These are phyloP conservation scores for Eucalyptus sideroxylon DNA, from an alignment of 345 rosid species.

Conservation along the genomic window DNA sequence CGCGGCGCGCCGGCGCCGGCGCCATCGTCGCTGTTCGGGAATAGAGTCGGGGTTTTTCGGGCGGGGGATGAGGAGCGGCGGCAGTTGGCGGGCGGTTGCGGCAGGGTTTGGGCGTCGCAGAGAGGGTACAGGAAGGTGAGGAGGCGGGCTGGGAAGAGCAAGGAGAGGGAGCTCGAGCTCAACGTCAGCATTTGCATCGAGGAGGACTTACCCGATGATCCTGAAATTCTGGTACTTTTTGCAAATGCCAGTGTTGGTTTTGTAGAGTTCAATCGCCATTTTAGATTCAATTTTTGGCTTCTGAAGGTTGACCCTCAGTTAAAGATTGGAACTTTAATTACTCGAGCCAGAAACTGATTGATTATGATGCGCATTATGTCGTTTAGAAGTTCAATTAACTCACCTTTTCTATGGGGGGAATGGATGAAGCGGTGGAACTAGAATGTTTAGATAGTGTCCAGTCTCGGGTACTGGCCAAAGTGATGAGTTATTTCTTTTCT, in stretches of 20 bases:
- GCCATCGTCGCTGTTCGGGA: neutral
- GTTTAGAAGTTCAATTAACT: neutral
- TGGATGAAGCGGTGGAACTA: neutral
- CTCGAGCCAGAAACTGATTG: neutral
- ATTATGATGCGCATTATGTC: neutral
- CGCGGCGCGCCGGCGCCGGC: neutral
- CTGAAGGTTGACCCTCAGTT: neutral
- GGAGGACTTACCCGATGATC: slow-evolving; percentile 75
- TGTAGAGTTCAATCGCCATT: neutral
- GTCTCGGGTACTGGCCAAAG: neutral
- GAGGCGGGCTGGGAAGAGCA: slow-evolving; percentile 29
- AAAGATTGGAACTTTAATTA: neutral
- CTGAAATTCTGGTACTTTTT: slow-evolving; percentile 58
- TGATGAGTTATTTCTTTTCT: neutral
- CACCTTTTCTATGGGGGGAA: neutral
- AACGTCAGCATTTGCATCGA: slow-evolving; percentile 74
- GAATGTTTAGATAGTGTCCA: neutral
- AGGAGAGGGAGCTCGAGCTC: slow-evolving; percentile 58
- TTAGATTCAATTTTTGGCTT: neutral
- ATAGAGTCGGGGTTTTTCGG: slow-evolving; percentile 23
- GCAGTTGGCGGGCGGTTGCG: neutral
- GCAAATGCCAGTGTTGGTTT: neutral
- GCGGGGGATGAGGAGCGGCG: slow-evolving; percentile 5
- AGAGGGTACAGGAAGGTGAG: slow-evolving; percentile 65
- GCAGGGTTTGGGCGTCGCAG: slow-evolving; percentile 21